A percentile compares a stretch with the other conserved stretches of the same genome.
These are phyloP conservation scores for Fraxinus paxiana DNA, from an alignment of 305 asterid species.

Conservation along the genomic window DNA sequence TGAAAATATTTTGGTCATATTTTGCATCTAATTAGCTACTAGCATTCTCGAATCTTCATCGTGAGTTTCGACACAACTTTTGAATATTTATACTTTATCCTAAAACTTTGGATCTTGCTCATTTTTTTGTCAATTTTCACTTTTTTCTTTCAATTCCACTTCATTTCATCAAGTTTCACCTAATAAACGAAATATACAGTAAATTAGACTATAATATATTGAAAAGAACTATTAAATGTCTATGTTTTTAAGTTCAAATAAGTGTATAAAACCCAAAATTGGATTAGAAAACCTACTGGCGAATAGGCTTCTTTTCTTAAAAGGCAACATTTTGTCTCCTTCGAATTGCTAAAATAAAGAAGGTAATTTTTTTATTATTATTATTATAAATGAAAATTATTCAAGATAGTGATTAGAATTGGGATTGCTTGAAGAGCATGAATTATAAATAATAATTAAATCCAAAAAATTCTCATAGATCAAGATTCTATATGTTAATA, in stretches of 20 bases:
- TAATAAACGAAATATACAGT: background rate
- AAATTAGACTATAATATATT: too few relatives aligned
- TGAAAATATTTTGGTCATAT: background rate
- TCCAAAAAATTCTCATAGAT: background rate
- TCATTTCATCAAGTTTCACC: background rate
- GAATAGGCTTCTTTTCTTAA: slow-evolving; percentile 19
- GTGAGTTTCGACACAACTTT: background rate
- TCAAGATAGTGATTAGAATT: background rate
- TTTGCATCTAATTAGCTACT: background rate
- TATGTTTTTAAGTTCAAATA: too few relatives aligned
- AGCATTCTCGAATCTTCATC: background rate
- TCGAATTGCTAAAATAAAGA: slow-evolving; percentile 20
- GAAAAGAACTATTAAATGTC: background rate
- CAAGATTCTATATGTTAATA: background rate
- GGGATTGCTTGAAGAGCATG: background rate
- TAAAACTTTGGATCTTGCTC: too few relatives aligned
- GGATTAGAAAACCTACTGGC: slow-evolving; percentile 21
- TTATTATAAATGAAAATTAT: background rate
- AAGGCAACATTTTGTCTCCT: slow-evolving; percentile 34
- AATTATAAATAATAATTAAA: background rate
- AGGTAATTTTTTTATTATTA: background rate
- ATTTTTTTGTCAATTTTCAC: background rate
- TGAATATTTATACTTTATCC: too few relatives aligned
- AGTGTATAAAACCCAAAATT: background rate
- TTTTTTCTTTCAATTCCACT: background rate